Evolutionary conservation across 164 flowering plant genomes (phyloP).

Genomic region (Litsea cubeba): DNA sequence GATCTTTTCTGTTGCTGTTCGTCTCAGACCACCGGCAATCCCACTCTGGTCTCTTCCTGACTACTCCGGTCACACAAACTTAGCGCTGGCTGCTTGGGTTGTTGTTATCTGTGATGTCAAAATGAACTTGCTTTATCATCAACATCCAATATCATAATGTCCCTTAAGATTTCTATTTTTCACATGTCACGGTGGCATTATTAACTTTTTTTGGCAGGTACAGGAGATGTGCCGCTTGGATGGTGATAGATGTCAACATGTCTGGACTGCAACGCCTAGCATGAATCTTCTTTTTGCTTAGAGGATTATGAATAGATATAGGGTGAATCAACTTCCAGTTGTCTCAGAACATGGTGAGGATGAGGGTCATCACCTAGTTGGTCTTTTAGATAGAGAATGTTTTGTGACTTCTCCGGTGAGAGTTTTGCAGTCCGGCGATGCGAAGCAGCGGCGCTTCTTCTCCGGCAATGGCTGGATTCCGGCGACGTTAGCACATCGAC

Average conservation of each 20-base stretch:
- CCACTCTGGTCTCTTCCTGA: too few relatives aligned
- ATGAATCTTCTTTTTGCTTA: slow-evolving; percentile 58
- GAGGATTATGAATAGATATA: slow-evolving; percentile 46
- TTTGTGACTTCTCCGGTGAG: too few relatives aligned
- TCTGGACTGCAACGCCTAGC: slow-evolving; percentile 59
- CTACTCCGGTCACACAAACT: too few relatives aligned
- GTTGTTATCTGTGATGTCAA: not conserved
- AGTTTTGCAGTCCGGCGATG: too few relatives aligned
- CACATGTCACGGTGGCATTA: not conserved
- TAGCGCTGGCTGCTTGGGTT: too few relatives aligned
- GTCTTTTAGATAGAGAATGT: slow-evolving; percentile 66
- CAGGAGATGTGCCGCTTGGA: slow-evolving; percentile 46
- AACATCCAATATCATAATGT: not conserved
- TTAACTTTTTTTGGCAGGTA: slow-evolving; percentile 5
- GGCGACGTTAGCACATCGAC: too few relatives aligned
- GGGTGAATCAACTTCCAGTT: slow-evolving; percentile 69
- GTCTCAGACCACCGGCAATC: too few relatives aligned
- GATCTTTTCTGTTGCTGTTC: too few relatives aligned
- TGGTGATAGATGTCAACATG: slow-evolving; percentile 36
- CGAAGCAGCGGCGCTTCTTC: too few relatives aligned
- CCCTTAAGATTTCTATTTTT: not conserved
- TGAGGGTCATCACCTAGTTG: slow-evolving; percentile 38
- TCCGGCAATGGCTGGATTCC: too few relatives aligned
- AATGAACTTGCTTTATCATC: not conserved
- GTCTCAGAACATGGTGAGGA: slow-evolving; percentile 36